Evolutionary conservation across 2,329 filamentous ascomycete genomes (phyloP).

Genomic region (Colletotrichum trifolii): DNA sequence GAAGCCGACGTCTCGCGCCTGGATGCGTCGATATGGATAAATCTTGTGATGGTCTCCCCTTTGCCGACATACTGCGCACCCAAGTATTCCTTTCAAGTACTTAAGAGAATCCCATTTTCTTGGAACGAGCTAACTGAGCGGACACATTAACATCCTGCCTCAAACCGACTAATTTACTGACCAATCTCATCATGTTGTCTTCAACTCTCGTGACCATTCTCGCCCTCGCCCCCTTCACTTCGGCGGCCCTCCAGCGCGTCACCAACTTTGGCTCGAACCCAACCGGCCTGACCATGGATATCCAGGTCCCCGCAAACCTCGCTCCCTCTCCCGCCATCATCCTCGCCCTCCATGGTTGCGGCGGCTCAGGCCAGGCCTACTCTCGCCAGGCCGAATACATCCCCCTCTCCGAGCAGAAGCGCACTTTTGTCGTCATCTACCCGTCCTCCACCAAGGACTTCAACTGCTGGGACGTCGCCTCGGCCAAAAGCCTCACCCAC

Average conservation of each 20-base stretch:
- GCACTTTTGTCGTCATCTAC: slow-evolving; percentile 54
- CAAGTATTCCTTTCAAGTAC: too few species aligned
- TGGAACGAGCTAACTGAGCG: too few species aligned
- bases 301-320: slow-evolving; percentile 28
- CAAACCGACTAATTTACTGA: neutral
- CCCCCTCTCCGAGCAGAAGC: slow-evolving; percentile 52
- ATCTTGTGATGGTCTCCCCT: too few species aligned
- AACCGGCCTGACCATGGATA: slow-evolving; percentile 35
- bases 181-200: neutral
- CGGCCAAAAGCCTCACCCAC: slow-evolving; percentile 54
- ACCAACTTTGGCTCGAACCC: slow-evolving; percentile 34
- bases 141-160: too few species aligned
- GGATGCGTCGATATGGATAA: too few species aligned
- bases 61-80: too few species aligned
- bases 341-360: slow-evolving; percentile 36
- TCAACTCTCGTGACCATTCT: slow-evolving; percentile 10
- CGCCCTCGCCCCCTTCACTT: neutral
- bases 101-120: too few species aligned
- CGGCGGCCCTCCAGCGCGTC: slow-evolving; percentile 26
- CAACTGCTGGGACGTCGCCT: slow-evolving; percentile 64
- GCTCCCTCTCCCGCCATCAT: slow-evolving; percentile 25
- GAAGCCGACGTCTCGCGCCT: too few species aligned
- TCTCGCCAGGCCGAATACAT: slow-evolving; percentile 26
- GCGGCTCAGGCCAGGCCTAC: slow-evolving; percentile 32
- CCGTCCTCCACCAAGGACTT: slow-evolving; percentile 40